Percentiles rank a stretch among this genome's conserved stretches.
Evolutionary conservation across 345 rosid species (phyloP).

Genomic region (Boechera divaricarpa): DNA sequence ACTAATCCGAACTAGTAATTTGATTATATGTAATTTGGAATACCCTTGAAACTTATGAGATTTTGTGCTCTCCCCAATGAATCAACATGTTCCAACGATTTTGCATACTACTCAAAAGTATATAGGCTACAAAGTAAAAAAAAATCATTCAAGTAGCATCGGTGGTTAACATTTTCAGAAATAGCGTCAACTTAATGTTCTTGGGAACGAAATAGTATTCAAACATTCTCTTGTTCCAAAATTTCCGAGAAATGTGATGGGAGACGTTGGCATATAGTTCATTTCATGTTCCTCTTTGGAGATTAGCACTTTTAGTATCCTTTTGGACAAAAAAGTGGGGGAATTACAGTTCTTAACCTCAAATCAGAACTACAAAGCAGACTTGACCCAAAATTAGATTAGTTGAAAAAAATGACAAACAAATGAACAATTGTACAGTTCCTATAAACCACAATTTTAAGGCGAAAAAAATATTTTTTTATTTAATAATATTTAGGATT

Average conservation of each 20-base stretch:
- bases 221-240: conserved; percentile 22
- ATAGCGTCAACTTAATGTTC: neutral
- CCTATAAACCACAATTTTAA: too few species aligned
- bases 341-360: too few species aligned
- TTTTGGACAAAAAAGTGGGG: neutral
- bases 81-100: neutral
- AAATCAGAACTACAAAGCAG: too few species aligned
- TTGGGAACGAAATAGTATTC: neutral
- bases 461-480: too few species aligned
- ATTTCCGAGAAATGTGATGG: neutral
- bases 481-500: too few species aligned
- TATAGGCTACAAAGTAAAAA: neutral
- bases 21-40: conserved; percentile 4
- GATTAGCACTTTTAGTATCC: conserved; percentile 28
- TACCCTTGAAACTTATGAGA: neutral
- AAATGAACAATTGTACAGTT: too few species aligned
- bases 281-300: conserved; percentile 26
- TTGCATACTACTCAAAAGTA: neutral
- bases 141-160: neutral
- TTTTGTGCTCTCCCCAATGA: neutral
- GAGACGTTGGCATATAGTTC: conserved; percentile 20
- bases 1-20: conserved; percentile 11
- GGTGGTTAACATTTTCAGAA: conserved; percentile 13
- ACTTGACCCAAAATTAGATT: too few species aligned
- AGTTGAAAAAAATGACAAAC: too few species aligned